Conservation (phyloP, 192 early-diverging fungal species). For the Coemansia sp. region DNA sequence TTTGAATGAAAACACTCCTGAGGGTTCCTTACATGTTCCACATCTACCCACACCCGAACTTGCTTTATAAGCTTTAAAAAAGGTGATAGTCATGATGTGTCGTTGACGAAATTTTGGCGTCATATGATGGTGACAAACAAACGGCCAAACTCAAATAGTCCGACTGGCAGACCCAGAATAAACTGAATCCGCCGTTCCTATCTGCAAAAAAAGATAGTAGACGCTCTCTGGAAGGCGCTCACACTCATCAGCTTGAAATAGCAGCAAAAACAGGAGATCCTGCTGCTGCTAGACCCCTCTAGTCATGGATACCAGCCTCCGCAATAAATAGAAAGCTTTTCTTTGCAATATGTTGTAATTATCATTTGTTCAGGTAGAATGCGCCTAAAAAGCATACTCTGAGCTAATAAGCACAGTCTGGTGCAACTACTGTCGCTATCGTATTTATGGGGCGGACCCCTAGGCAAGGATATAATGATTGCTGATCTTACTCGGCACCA, state of each 20-base stretch:
- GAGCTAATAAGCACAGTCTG: neutral
- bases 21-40: neutral
- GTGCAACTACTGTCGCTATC: neutral
- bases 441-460: neutral
- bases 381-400: neutral
- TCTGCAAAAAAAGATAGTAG: constrained; percentile 8
- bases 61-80: neutral
- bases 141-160: constrained; percentile 37
- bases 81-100: neutral
- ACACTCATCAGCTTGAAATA: constrained; percentile 10
- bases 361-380: neutral
- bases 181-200: neutral
- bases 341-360: neutral
- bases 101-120: constrained; percentile 29
- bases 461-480: neutral
- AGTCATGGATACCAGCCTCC: constrained; percentile 24
- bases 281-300: neutral
- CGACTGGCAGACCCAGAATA: constrained; percentile 4
- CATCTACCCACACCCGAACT: too few species aligned
- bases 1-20: neutral
- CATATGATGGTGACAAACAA: constrained; percentile 8
- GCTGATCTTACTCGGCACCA: neutral
- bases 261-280: neutral
- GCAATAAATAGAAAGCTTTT: constrained; percentile 10
- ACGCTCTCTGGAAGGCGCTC: constrained; percentile 20